Percentiles rank a stretch among this genome's conserved stretches.
These are phyloP conservation scores for Actinomortierella wolfii DNA, from an alignment of 371 early-diverging fungal genomes.

Conservation along the genomic window DNA sequence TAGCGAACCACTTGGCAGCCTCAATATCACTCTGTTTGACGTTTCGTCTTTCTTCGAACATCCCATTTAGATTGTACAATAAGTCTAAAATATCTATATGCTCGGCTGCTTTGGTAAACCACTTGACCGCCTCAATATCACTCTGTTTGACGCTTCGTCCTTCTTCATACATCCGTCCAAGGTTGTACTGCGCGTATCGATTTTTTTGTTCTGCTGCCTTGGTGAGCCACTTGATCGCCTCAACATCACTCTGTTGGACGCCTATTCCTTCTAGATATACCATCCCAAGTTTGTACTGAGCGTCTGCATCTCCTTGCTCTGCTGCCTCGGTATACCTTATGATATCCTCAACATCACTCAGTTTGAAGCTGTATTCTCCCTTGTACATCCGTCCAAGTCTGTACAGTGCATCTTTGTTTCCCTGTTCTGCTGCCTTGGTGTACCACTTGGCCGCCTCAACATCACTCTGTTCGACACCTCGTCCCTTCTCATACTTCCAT, in stretches of 20 bases:
- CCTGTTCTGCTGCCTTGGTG: conserved; percentile 65
- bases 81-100: conserved; percentile 77
- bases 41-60: conserved; percentile 57
- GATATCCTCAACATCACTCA: too few relatives aligned
- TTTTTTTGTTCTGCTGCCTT: conserved; percentile 72
- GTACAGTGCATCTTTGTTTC: too few relatives aligned
- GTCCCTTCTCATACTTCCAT: too few relatives aligned
- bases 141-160: conserved; percentile 78
- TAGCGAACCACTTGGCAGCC: conserved; percentile 74
- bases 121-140: conserved; percentile 65
- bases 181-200: too few relatives aligned
- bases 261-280: too few relatives aligned
- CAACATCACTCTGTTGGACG: too few relatives aligned
- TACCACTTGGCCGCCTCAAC: too few relatives aligned
- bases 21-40: conserved; percentile 61
- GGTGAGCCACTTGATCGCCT: conserved; percentile 72
- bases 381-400: too few relatives aligned
- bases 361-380: too few relatives aligned
- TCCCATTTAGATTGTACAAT: conserved; percentile 88
- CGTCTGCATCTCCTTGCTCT: conserved; percentile 59
- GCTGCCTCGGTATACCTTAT: too few relatives aligned
- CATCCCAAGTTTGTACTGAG: too few relatives aligned
- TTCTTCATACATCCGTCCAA: conserved; percentile 83
- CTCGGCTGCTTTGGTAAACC: conserved; percentile 81
- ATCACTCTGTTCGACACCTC: too few relatives aligned